Evolutionary conservation across 768 basidiomycete genomes (phyloP).

Genomic region (Mrakia blollopis): DNA sequence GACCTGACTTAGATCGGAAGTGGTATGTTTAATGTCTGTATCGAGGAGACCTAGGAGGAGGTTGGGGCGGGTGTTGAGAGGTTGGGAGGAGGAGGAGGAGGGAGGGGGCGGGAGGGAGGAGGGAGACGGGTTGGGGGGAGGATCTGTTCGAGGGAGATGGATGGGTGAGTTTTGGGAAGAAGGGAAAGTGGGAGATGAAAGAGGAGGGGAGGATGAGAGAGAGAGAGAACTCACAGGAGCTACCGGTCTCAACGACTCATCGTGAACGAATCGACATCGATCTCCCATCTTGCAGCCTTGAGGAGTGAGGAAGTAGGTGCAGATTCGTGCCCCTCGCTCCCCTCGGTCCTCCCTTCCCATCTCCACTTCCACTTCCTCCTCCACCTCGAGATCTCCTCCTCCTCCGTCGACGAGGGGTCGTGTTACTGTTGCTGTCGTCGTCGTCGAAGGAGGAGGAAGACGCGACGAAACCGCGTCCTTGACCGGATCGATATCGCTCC

Average conservation of each 20-base stretch:
- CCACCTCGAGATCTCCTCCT: slow-evolving; percentile 7
- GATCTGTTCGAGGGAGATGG: not conserved
- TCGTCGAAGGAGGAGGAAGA: slow-evolving; percentile 20
- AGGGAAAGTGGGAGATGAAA: not conserved
- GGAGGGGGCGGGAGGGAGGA: not conserved
- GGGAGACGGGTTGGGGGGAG: not conserved
- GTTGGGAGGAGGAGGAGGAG: not conserved
- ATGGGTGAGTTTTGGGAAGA: too few relatives aligned
- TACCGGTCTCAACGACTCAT: not conserved
- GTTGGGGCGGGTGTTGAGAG: not conserved
- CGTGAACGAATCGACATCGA: slow-evolving; percentile 18
- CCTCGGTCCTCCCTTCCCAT: not conserved
- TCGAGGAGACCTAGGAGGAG: slow-evolving; percentile 58
- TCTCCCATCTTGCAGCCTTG: slow-evolving; percentile 28
- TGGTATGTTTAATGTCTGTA: slow-evolving; percentile 78
- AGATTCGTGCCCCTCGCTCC: not conserved
- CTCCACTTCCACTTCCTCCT: not conserved
- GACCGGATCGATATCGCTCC: slow-evolving; percentile 38
- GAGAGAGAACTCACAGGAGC: not conserved
- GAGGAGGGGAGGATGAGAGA: not conserved
- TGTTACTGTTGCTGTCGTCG: too few relatives aligned
- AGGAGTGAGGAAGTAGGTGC: slow-evolving; percentile 21
- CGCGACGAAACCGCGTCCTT: slow-evolving; percentile 41
- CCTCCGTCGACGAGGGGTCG: slow-evolving; percentile 7
- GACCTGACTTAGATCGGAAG: slow-evolving; percentile 88